A percentile compares a stretch with the other conserved stretches of the same genome.
phyloP scores from a whole-genome alignment of 768 basidiomycete genomes.

The Porpolomopsis calyptriformis region DNA sequence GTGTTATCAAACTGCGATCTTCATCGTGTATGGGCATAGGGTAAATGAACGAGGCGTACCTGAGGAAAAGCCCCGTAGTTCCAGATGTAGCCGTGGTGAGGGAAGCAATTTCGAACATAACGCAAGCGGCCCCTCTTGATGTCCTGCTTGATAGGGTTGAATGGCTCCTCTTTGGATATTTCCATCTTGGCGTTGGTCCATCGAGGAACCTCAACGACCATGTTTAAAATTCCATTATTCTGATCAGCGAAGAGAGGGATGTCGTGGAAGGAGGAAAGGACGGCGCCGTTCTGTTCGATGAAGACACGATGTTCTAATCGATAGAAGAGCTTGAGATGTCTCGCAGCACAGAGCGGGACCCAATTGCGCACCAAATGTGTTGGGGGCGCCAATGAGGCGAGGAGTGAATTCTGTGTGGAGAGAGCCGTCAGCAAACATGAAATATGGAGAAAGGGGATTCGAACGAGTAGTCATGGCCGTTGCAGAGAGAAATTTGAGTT shows the following conservation, averaged over 20 bases:
- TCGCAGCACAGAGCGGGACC: constrained; percentile 10
- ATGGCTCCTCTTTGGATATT: constrained; percentile 94
- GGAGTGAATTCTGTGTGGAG: constrained; percentile 48
- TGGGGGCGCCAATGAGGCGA: constrained; percentile 76
- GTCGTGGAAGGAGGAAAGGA: constrained; percentile 87
- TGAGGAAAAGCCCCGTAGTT: constrained; percentile 99
- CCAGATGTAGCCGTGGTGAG: constrained; percentile 99
- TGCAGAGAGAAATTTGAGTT: constrained; percentile 47
- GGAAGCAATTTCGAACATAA: constrained; percentile 99
- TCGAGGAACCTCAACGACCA: constrained; percentile 95
- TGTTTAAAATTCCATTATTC: constrained; percentile 93
- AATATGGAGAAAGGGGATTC: constrained; percentile 20
- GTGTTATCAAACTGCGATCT: too few relatives aligned
- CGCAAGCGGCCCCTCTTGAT: constrained; percentile 94
- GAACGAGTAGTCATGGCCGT: constrained; percentile 45
- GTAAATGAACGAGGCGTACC: constrained; percentile 41
- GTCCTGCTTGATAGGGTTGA: constrained; percentile 99
- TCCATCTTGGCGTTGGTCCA: constrained; percentile 99
- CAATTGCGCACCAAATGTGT: constrained; percentile 73
- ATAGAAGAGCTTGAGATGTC: constrained; percentile 14
- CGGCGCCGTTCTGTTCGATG: constrained; percentile 81
- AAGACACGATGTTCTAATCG: constrained; percentile 83
- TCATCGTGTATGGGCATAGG: constrained; percentile 2
- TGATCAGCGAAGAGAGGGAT: constrained; percentile 97
- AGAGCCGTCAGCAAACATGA: constrained; percentile 11